Base-by-base conservation (phyloP, 2,329 filamentous ascomycete species). In the Cercospora sp. region DNA sequence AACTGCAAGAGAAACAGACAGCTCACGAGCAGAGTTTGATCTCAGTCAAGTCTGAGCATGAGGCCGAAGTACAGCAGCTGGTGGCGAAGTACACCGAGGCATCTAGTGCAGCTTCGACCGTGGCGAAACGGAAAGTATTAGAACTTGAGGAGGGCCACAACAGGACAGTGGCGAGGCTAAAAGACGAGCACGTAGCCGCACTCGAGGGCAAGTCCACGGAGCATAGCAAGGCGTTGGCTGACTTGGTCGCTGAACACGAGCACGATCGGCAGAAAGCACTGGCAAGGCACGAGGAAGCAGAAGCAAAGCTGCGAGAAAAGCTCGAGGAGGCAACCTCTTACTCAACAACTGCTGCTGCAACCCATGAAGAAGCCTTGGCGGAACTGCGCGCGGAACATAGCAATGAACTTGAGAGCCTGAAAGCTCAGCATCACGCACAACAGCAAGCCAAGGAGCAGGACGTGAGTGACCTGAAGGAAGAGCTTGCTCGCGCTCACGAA, bases 101-200 rank as follows among this genome's bases (percentile, higher is more conserved):
- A 31, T 16, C 13, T 8, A 16, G 23, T n/a, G 18, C 36, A 8
- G 31, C 53, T 31, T 63, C 48, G 18, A 55, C 20, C n/a, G 28
- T 7, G 5, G 42, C 18, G 30, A 48, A 42, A 18, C 57, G 28
- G 36, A 63, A n/a, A 30, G 28, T 40, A 26, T 58, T 16, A 26
- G 57, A 33, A 36, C 57, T 18, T 30, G 60, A 36, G 51, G 31
- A 60, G 42, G 51, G 36, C 45, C 61, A 42, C 59, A 62, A 71
- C 3, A 63, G 66, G 13, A 40, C 65, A 16, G 58, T 71, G 12
- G 48, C 48, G 9, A 59, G 66, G 9, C 53, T 73, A 20, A 69
- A 70, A 28, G 68, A 69, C 13, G 68, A 69, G 55, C 70, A 73
- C 36, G 65, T 33, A 26, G 33, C 64, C 20, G 30, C 45, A n/a